Evolutionary conservation across 805 yeast species (phyloP), one percentile per base, ranked within the genome.

Genomic region (Pichia gijzeniarum): DNA sequence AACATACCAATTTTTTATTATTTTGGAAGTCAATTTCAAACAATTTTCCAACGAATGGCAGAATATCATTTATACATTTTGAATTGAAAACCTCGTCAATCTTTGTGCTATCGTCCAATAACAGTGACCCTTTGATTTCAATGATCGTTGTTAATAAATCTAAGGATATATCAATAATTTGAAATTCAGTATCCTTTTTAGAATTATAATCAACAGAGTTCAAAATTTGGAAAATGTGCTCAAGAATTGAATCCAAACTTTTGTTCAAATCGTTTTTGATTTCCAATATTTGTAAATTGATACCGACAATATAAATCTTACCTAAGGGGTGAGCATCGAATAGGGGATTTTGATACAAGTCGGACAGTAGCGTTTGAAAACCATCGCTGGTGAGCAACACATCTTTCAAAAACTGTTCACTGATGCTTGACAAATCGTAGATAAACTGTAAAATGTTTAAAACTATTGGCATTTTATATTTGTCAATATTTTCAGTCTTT

Each of bases 111-210:
- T 37, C 33, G 28, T 41, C 43, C 13, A 47, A 38, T 16, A 27
- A 25, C 18, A 38, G 14, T 10, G 36, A 39, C 13, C 65, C 66
- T 41, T 58, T 57, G 35, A 65, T 73, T 60, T 89, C 96, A 53
- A 84, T 74, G 6, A 81, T 69, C 1, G 90, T 84, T 1, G 96
- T 79, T 20, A 87, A 68, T 28, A 91, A 61, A 60, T 91, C 98
- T 19, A 90, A 64, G 0, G 84, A 70, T 1, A 82, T 71, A 54
- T 87, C 95, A 19, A 85, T 66, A 4, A 85, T 72, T 51, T 82
- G 82, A 40, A 84, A 63, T 2, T 39, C 67, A 10, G 67, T 48
- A 19, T 56, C 55, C 6, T 50, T 39, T 21, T 39, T 16, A 3
- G 35, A 39, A 21, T 39, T 39, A 4, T 28, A 8, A 17, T 39